Evolutionary conservation across 805 yeast species (phyloP), one percentile per base, ranked within the genome.

Genomic region (Ogataea parapolymorpha): DNA sequence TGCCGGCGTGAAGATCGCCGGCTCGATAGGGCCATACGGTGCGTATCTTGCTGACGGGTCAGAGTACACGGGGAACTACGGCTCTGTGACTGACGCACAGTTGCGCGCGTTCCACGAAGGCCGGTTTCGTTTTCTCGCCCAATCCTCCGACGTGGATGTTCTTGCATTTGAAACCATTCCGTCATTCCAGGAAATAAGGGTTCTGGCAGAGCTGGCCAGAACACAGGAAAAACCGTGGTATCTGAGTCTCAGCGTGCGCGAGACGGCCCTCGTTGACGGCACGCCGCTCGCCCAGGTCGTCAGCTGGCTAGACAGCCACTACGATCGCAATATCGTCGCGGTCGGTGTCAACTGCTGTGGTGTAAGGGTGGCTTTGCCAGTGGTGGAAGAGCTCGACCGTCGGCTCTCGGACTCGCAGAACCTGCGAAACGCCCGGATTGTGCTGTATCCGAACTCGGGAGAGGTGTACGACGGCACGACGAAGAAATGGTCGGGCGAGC

Each of bases 21-120:
- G 85, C 0, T 76, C 85, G 6, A 61, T 85, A 26, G 95, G 95
- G 0, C 87, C 95, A 0, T 86, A 77, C 56, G 95, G 90, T 1
- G 85, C 90, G 0, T 78, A 63, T 49, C 55, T 82, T 26, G 77
- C 82, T 22, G 70, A 77, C 47, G 88, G 89, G 0, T 70, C 82
- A 0, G 95, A 86, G 53, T 86, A 81, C 51, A 77, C 81, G 3
- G 95, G 95, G 2, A 70, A 79, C 37, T 85, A 84, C 56, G 71
- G 68, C 9, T 66, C 58, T 18, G 65, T 59, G 6, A 55, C 63
- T 2, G 56, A 58, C 8, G 63, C 62, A 12, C 66, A 66, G 32
- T 52, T 85, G 39, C 56, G 53, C 6, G 60, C 63, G 14, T 83
- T 81, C 63, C 87, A 84, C 56, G 36, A 49, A 4, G 73, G 71